Base-by-base conservation (phyloP, 2,329 filamentous ascomycete species). In the Neofusicoccum sp. region DNA sequence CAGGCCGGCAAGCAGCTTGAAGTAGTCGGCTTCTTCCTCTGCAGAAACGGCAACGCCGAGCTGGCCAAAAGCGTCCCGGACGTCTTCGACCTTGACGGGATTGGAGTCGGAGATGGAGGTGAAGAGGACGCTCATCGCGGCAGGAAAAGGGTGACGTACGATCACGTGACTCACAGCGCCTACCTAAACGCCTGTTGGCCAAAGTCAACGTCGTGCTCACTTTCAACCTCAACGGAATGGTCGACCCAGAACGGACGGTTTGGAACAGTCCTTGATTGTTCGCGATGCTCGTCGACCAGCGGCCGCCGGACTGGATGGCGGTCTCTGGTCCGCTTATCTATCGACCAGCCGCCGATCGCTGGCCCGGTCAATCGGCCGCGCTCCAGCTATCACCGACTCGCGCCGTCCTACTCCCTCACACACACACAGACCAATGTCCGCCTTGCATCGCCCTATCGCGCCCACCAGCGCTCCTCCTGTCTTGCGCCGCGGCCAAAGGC, bases 1-100 rank as follows among this genome's bases (percentile, higher is more conserved):
- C 0, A 82, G 76, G 0, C 80, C 81, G 16, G 80, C 80, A 0
- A 83, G 72, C 1, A 83, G 74, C 8, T 76, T 75, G 20, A 78
- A 71, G 61, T 81, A 83, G 62, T 83, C 79, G 20, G 68, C 68
- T 47, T 69, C 75, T 58, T 84, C 78, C 43, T 79, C 79, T 31
- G 24, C 67, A 67, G 9, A 66, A 58, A 58, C 54, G 0, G 72
- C 71, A 40, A 80, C 62, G 6, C 76, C 76, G 3, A 80, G 67
- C 6, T 71, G 68, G 36, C 67, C 58, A 1, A 80, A 28, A 2
- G 40, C 51, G 20, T 48, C 24, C 4, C 41, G 9, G 8, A 58
- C 54, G 16, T 58, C 54, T 20, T 58, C 54, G 4, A 47, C 31
- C 8, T 7, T 47, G 30, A 58, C 54, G 31, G 54, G 49, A 26